Evolutionary conservation across 202 grass and related monocot genomes (phyloP), one percentile per base, ranked within the genome.

Genomic region (Musa balbisiana): DNA sequence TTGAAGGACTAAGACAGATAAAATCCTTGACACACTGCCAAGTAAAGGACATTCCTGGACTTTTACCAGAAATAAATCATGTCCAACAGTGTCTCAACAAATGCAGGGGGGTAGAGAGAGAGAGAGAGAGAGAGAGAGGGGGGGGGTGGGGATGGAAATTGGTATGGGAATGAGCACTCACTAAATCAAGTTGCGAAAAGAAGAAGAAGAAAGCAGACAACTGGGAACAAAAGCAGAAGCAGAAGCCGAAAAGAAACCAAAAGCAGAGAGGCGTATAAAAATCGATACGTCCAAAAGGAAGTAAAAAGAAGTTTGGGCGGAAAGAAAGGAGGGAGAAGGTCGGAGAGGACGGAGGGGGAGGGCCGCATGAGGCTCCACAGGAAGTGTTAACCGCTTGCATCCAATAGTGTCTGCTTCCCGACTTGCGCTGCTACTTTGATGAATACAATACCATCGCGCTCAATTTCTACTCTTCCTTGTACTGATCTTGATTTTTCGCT

Each of bases 171-270:
- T 21, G 67, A 70, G 67, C 43, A 51, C 67, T 51, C 43, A 51
- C 67, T 51, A 52, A 70, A 21, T 10, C 25, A 51, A 19, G 67
- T 11, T 51, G 49, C 51, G 67, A 9, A 50, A 10, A 70, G 67
- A 17, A 51, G 27, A 19, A 51, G 21, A 51, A 20, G 27, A 70
- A 70, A 20, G 33, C 8, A 10, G n/a, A 10, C 67, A 21, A 52
- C 43, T 52, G 67, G 67, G 43, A 51, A 49, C 51, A 51, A 70
- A 51, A 70, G 43, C 67, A 50, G 64, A 51, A 51, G 67, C 49
- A 70, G 67, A 70, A 70, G 67, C 67, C 29, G 12, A 20, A 70
- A 70, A 51, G 67, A 51, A 21, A 20, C 67, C 67, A 70, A 70
- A 70, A 70, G 43, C 49, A 51, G 67, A 11, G 67, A 70, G 11